Evolutionary conservation across 495 filamentous ascomycete species (phyloP).

Genomic region (Hypoxylon perforatum): DNA sequence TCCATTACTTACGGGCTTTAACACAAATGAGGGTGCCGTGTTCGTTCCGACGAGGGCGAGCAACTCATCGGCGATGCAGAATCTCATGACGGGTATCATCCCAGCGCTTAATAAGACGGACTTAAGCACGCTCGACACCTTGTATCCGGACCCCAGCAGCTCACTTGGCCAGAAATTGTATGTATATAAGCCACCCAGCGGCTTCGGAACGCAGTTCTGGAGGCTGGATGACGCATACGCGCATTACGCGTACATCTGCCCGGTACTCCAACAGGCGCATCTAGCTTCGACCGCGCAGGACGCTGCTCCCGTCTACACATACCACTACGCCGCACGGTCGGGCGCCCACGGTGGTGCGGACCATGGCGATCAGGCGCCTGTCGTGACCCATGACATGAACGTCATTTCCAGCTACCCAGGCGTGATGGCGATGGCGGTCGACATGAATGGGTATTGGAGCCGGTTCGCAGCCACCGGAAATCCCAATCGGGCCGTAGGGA

Average conservation of each 20-base stretch:
- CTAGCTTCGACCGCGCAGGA: slow-evolving; percentile 51
- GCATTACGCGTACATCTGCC: slow-evolving; percentile 75
- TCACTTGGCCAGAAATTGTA: slow-evolving; percentile 34
- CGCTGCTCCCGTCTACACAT: slow-evolving; percentile 63
- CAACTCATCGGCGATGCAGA: slow-evolving; percentile 59
- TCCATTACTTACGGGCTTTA: slow-evolving; percentile 73
- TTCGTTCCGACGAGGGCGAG: slow-evolving; percentile 64
- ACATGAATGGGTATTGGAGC: slow-evolving; percentile 66
- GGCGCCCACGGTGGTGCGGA: slow-evolving; percentile 63
- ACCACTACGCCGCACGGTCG: slow-evolving; percentile 66
- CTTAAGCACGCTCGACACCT: slow-evolving; percentile 59
- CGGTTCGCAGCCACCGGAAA: slow-evolving; percentile 66
- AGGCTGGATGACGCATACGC: slow-evolving; percentile 71
- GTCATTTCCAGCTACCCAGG: slow-evolving; percentile 53
- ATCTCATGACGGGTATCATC: slow-evolving; percentile 67
- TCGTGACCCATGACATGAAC: slow-evolving; percentile 64
- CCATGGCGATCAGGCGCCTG: slow-evolving; percentile 68
- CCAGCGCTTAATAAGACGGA: slow-evolving; percentile 60
- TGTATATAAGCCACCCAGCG: slow-evolving; percentile 42
- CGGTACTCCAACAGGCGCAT: slow-evolving; percentile 70
- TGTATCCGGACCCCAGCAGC: slow-evolving; percentile 68
- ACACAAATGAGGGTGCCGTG: slow-evolving; percentile 71
- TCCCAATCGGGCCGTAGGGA: slow-evolving; percentile 54
- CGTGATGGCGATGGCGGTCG: slow-evolving; percentile 60
- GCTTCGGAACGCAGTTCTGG: slow-evolving; percentile 65